Conservation (phyloP, 2,329 filamentous ascomycete genomes). For the Claviceps paspali region DNA sequence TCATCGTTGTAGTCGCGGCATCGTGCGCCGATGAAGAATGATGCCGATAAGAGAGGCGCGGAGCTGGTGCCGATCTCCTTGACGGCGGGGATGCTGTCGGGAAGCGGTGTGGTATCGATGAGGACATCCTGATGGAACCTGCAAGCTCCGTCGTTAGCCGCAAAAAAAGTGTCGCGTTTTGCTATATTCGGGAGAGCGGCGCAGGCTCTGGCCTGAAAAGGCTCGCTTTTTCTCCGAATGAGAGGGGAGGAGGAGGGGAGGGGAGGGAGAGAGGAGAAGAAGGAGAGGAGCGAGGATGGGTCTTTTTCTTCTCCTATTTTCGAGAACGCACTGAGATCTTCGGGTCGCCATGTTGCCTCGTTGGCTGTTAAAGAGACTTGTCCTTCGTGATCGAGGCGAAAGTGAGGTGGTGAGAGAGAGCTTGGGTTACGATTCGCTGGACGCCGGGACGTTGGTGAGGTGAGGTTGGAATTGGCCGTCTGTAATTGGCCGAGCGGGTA, state of each 20-base stretch:
- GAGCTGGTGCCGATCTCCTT: constrained; percentile 87
- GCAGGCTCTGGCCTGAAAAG: too few species aligned
- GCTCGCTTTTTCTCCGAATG: not conserved
- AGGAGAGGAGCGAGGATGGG: too few species aligned
- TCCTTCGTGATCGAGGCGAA: constrained; percentile 13
- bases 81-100: constrained; percentile 80
- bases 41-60: constrained; percentile 77
- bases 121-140: constrained; percentile 93
- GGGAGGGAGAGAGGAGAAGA: not conserved
- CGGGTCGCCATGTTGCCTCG: constrained; percentile 24
- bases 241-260: not conserved
- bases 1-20: constrained; percentile 96
- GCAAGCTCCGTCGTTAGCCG: constrained; percentile 17
- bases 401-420: constrained; percentile 14
- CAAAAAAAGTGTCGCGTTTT: not conserved
- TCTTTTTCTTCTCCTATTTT: too few species aligned
- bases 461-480: constrained; percentile 24
- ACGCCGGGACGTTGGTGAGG: constrained; percentile 11
- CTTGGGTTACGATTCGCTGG: constrained; percentile 4
- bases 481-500: constrained; percentile 21
- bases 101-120: constrained; percentile 91
- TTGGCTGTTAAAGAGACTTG: constrained; percentile 13
- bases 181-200: not conserved
- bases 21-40: constrained; percentile 92
- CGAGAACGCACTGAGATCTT: constrained; percentile 24